Percentiles rank a stretch among this genome's conserved stretches.
Conservation (phyloP, 2,329 filamentous ascomycete genomes). For the Grosmannia clavigera region DNA sequence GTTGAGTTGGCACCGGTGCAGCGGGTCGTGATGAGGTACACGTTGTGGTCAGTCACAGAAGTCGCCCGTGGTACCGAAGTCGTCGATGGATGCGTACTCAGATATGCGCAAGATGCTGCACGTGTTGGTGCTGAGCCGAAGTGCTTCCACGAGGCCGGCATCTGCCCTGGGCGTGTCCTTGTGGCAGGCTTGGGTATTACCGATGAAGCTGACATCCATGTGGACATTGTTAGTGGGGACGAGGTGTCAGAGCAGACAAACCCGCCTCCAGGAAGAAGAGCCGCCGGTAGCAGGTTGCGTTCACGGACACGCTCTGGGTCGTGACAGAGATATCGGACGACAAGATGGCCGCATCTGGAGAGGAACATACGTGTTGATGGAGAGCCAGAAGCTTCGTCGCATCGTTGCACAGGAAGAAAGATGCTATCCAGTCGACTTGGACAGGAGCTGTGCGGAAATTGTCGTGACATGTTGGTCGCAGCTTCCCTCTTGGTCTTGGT, state of each 20-base stretch:
- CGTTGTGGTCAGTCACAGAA: conserved; percentile 45
- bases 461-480: too few relatives aligned
- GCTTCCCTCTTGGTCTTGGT: too few relatives aligned
- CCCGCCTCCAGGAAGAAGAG: conserved; percentile 36
- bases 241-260: conserved; percentile 41
- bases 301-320: conserved; percentile 22
- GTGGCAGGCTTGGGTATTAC: conserved; percentile 44
- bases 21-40: conserved; percentile 41
- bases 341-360: too few relatives aligned
- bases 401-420: too few relatives aligned
- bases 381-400: too few relatives aligned
- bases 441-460: too few relatives aligned
- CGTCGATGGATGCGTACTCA: conserved; percentile 63
- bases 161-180: conserved; percentile 53
- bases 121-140: conserved; percentile 52
- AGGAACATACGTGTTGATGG: too few relatives aligned
- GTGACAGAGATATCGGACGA: too few relatives aligned
- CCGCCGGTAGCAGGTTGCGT: conserved; percentile 21
- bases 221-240: conserved; percentile 37
- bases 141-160: conserved; percentile 57
- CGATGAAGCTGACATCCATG: conserved; percentile 53
- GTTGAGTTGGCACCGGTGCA: conserved; percentile 32
- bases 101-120: conserved; percentile 62
- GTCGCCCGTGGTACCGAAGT: conserved; percentile 47
- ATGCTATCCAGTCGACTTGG: too few relatives aligned